Base-by-base conservation (phyloP, 305 asterid genomes). In the Fraxinus angustifolia region DNA sequence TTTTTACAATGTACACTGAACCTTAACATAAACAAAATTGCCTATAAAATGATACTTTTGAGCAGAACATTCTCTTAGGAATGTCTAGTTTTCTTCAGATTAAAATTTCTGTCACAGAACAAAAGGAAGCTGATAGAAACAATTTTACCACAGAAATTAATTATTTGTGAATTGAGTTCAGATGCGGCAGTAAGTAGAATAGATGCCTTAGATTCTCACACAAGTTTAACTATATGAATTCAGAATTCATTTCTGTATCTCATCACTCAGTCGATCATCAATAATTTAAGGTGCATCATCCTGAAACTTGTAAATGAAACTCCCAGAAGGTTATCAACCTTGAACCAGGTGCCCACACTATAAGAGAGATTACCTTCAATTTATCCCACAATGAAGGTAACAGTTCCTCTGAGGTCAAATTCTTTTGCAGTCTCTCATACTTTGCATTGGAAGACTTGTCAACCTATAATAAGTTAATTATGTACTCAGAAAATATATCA, bases 351-450 rank as follows among this genome's bases (percentile, higher is more conserved):
- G 40, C 72, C 48, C 30, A 4, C 40, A 40, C 11, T 21, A 68
- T 31, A 42, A 73, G 30, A 26, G 73, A 76, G 19, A 81, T 74
- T 92, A 96, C 99, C 99, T 96, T 94, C 94, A 97, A 96, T 84
- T 96, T 96, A 89, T 96, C 99, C 99, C 99, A 96, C 53, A 96
- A 84, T 40, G 99, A 94, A 89, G 99, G 99, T 88, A 94, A 82
- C 83, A 96, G 88, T 88, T 96, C 98, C 84, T 96, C 98, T 0
- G 99, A 91, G 50, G 96, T 94, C 83, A 94, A 87, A 81, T 92
- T 96, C 94, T 93, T 96, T 88, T 94, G 98, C 86, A 96, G 82
- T 86, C 90, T 92, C 84, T 94, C 94, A 79, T 91, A 92, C 98
- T 94, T 96, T 79, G 91, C 87, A 80, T 81, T 83, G 17, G 93